phyloP scores from a whole-genome alignment of 257 asterid species.

The Petunia secreta region DNA sequence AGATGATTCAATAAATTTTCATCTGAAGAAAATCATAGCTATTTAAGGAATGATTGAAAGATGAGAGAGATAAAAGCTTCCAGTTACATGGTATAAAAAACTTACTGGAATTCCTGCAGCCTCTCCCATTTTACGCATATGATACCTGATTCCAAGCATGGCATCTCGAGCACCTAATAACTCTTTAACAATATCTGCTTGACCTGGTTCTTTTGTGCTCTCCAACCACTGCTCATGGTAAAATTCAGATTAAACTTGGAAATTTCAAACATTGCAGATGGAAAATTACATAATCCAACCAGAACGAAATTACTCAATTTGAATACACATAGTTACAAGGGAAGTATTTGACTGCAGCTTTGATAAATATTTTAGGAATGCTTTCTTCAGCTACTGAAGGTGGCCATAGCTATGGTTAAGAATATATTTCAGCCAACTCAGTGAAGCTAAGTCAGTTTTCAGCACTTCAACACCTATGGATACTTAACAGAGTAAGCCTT shows the following conservation, averaged over 20 bases:
- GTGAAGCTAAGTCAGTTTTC: not conserved
- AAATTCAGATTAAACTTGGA: constrained; percentile 20
- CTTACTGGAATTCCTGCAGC: constrained; percentile 96
- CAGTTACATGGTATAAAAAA: constrained; percentile 24
- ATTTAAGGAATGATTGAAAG: not conserved
- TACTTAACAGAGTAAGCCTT: constrained; percentile 12
- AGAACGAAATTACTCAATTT: not conserved
- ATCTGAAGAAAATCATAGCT: not conserved
- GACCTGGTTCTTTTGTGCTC: constrained; percentile 50
- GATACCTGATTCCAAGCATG: constrained; percentile 79
- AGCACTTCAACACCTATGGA: constrained; percentile 1
- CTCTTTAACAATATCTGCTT: constrained; percentile 63
- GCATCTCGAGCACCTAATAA: constrained; percentile 88
- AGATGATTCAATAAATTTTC: not conserved
- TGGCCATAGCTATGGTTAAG: not conserved
- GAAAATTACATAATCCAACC: constrained; percentile 8
- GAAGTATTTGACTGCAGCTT: constrained; percentile 1
- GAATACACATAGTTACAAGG: not conserved
- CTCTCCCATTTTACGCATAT: constrained; percentile 92
- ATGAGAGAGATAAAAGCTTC: not conserved
- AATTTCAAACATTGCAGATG: not conserved
- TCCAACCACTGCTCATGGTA: constrained; percentile 62
- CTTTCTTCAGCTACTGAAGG: not conserved
- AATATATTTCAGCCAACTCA: not conserved
- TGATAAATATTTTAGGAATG: not conserved